Percentiles rank a stretch among this genome's conserved stretches.
Evolutionary conservation across 495 filamentous ascomycete species (phyloP).

Genomic region (Xylaria bambusicola): DNA sequence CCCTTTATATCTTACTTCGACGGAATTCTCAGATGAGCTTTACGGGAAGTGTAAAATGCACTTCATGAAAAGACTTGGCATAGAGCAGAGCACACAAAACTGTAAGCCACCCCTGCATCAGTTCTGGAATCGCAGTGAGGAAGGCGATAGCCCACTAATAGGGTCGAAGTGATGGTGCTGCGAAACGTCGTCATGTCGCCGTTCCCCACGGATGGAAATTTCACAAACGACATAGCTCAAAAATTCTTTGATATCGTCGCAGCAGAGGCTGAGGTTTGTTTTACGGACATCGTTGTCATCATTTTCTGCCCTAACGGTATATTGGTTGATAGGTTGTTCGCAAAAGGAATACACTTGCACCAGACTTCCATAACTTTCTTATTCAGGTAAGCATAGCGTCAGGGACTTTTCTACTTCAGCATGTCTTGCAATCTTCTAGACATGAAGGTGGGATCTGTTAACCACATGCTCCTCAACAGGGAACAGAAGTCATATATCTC

Average conservation of each 20-base stretch:
- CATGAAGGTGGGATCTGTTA: too few species aligned
- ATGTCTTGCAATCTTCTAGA: too few species aligned
- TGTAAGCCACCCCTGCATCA: neutral
- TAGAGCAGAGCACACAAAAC: conserved; percentile 30
- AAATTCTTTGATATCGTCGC: conserved; percentile 33
- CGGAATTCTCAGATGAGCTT: conserved; percentile 37
- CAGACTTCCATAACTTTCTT: conserved; percentile 34
- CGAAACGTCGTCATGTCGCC: conserved; percentile 47
- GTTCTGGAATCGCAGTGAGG: too few species aligned
- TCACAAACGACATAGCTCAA: conserved; percentile 29
- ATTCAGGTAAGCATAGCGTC: conserved; percentile 24
- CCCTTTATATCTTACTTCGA: conserved; percentile 48
- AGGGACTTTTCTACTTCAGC: too few species aligned
- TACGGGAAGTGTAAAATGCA: conserved; percentile 42
- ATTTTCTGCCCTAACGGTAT: conserved; percentile 3
- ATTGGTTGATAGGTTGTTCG: conserved; percentile 24
- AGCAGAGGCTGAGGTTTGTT: conserved; percentile 34
- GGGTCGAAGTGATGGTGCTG: conserved; percentile 35
- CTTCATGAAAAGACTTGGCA: conserved; percentile 43
- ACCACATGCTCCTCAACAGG: conserved; percentile 3
- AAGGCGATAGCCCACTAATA: neutral
- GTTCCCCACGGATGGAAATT: conserved; percentile 39
- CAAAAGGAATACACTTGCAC: conserved; percentile 30
- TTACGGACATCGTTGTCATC: neutral
- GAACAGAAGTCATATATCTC: conserved; percentile 36